Percentiles rank a stretch among this genome's conserved stretches.
phyloP scores from a whole-genome alignment of 352 stramenopile species.

The Globisporangium uncinulatum region DNA sequence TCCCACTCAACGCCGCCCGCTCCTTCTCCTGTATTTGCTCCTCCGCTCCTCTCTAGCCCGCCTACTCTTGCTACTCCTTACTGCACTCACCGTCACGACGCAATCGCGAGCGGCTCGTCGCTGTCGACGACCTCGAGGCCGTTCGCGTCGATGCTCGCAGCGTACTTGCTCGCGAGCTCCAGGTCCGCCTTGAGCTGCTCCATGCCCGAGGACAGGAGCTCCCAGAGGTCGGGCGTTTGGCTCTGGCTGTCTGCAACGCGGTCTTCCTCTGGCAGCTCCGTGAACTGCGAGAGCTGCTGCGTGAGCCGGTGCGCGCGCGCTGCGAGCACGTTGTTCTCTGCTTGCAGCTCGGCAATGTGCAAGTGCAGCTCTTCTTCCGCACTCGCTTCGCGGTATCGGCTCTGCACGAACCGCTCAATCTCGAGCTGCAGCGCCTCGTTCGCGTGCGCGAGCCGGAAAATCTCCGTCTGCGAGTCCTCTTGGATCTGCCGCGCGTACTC shows the following conservation, averaged over 20 bases:
- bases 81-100: constrained; percentile 22
- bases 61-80: background rate
- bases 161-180: constrained; percentile 84
- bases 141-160: constrained; percentile 65
- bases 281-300: constrained; percentile 81
- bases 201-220: constrained; percentile 83
- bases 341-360: constrained; percentile 70
- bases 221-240: constrained; percentile 73
- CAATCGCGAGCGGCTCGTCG: constrained; percentile 50
- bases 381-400: constrained; percentile 60
- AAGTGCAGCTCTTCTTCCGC: constrained; percentile 61
- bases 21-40: constrained; percentile 3
- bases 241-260: constrained; percentile 43
- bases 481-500: constrained; percentile 56
- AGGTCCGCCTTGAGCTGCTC: constrained; percentile 86
- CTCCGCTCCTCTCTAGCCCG: no score
- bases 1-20: no score
- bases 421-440: constrained; percentile 59
- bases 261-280: constrained; percentile 69
- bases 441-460: constrained; percentile 45
- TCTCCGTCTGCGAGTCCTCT: constrained; percentile 60
- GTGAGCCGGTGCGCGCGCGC: constrained; percentile 72
- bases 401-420: constrained; percentile 54
- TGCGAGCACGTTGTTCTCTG: constrained; percentile 82
- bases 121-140: constrained; percentile 28